phyloP scores from a whole-genome alignment of 148 eudicot species.

The Fagopyrum esculentum region DNA sequence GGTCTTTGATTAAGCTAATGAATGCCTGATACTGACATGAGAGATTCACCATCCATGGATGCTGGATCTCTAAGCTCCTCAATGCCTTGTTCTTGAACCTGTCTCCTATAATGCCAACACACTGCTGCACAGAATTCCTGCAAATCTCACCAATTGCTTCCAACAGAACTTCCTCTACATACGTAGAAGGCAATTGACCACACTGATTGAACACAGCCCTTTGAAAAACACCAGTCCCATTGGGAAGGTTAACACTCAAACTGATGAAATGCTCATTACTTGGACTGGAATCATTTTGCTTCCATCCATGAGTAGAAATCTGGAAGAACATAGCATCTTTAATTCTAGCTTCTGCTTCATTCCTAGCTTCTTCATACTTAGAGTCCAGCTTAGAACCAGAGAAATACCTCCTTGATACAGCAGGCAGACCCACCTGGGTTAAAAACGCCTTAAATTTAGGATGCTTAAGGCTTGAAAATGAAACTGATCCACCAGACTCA shows the following conservation, averaged over 20 bases:
- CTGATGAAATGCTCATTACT: slow-evolving; percentile 57
- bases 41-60: slow-evolving; percentile 94
- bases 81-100: slow-evolving; percentile 68
- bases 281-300: slow-evolving; percentile 9
- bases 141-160: slow-evolving; percentile 61
- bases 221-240: slow-evolving; percentile 69
- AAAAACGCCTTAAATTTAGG: slow-evolving; percentile 76
- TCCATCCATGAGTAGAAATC: slow-evolving; percentile 79
- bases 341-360: slow-evolving; percentile 53
- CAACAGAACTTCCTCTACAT: slow-evolving; percentile 76
- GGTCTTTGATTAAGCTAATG: slow-evolving; percentile 65
- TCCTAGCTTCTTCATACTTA: slow-evolving; percentile 52
- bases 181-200: slow-evolving; percentile 35
- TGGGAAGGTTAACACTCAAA: slow-evolving; percentile 71
- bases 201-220: slow-evolving; percentile 63
- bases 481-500: slow-evolving; percentile 70
- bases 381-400: slow-evolving; percentile 57
- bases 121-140: slow-evolving; percentile 52
- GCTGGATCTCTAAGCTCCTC: slow-evolving; percentile 61
- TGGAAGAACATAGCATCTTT: slow-evolving; percentile 85
- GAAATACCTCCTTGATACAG: slow-evolving; percentile 40
- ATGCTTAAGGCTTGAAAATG: slow-evolving; percentile 69
- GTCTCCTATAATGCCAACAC: slow-evolving; percentile 82
- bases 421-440: slow-evolving; percentile 63
- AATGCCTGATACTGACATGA: slow-evolving; percentile 78